Percentiles rank a stretch among this genome's conserved stretches.
Conservation (phyloP, 805 yeast genomes). For the Torulaspora delbrueckii region DNA sequence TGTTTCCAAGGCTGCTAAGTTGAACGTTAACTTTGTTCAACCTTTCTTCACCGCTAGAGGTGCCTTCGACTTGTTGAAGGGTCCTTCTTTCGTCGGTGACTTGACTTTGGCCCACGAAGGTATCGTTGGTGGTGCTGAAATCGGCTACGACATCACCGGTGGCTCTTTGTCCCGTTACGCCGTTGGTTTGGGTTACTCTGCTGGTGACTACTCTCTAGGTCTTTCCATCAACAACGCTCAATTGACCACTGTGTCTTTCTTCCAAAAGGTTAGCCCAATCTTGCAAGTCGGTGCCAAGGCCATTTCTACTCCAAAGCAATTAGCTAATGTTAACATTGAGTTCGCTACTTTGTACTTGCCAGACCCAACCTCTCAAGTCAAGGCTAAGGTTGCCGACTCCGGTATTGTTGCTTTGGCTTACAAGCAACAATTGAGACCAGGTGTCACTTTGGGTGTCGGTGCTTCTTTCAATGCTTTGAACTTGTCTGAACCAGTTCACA, state of each 20-base stretch:
- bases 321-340: constrained; percentile 81
- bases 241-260: constrained; percentile 91
- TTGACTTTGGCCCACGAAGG: constrained; percentile 93
- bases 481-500: constrained; percentile 94
- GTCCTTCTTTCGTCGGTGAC: constrained; percentile 94
- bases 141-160: constrained; percentile 90
- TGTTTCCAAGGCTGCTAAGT: constrained; percentile 80
- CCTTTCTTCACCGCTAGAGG: constrained; percentile 91
- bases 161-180: constrained; percentile 94
- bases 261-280: constrained; percentile 86
- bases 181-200: constrained; percentile 88
- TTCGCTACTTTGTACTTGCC: constrained; percentile 92
- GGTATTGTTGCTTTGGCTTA: constrained; percentile 92
- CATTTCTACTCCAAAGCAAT: constrained; percentile 77
- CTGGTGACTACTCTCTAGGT: constrained; percentile 72
- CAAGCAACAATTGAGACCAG: constrained; percentile 92
- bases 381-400: constrained; percentile 94
- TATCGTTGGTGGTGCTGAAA: constrained; percentile 93
- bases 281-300: constrained; percentile 99
- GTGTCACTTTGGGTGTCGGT: constrained; percentile 96
- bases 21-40: constrained; percentile 87
- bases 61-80: constrained; percentile 90
- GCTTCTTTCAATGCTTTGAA: constrained; percentile 94
- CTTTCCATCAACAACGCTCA: constrained; percentile 77
- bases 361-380: constrained; percentile 83